Percentiles rank a stretch among this genome's conserved stretches.
Evolutionary conservation across 2,329 filamentous ascomycete genomes (phyloP).

Genomic region (Phyllosticta citriasiana): DNA sequence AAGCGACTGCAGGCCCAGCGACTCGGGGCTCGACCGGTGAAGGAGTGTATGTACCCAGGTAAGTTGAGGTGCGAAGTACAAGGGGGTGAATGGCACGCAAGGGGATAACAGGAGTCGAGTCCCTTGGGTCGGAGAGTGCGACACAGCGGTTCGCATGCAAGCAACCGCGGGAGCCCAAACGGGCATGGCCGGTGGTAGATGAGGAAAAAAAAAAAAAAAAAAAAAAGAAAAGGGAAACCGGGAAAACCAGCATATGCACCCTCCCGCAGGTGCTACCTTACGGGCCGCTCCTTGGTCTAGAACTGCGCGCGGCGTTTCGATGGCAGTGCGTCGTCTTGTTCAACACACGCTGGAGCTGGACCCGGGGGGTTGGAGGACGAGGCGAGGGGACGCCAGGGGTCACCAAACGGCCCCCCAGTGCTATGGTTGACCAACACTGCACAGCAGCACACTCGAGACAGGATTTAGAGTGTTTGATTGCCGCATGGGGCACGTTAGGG

Average conservation of each 20-base stretch:
- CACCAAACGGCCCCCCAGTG: background rate
- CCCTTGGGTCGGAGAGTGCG: background rate
- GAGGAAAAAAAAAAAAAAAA: background rate
- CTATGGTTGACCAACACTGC: background rate
- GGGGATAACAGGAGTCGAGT: background rate
- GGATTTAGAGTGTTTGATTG: background rate
- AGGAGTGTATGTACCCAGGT: background rate
- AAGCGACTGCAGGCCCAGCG: background rate
- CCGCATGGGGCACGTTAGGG: background rate
- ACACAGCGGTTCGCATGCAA: background rate
- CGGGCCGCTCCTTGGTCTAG: background rate
- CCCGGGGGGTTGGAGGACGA: background rate
- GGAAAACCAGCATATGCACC: background rate
- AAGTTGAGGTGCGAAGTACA: background rate
- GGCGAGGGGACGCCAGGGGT: background rate
- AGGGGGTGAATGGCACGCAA: background rate
- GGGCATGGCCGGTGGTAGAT: background rate
- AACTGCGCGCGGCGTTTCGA: background rate
- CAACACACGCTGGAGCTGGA: background rate
- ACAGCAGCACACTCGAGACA: background rate
- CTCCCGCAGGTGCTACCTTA: background rate
- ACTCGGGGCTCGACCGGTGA: background rate
- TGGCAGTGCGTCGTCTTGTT: background rate
- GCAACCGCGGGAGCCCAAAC: background rate
- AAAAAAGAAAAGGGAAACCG: background rate